Evolutionary conservation across 2,329 filamentous ascomycete species (phyloP), one percentile per base, ranked within the genome.

Genomic region (Fusarium sp.): DNA sequence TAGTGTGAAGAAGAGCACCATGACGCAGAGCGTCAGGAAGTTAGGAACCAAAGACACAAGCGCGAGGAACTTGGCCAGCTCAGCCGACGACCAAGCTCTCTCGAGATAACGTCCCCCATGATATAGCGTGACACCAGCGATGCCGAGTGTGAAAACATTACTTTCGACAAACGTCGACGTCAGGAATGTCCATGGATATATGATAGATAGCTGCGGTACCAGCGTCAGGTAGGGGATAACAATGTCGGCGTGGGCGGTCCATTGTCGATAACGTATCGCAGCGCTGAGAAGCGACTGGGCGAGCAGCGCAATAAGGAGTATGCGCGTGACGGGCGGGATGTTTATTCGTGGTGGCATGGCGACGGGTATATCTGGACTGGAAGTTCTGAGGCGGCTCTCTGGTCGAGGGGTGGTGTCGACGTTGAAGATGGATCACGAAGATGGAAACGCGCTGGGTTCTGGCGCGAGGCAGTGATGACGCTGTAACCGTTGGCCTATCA

Each of bases 81-180:
- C 95, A 61, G 88, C 89, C 28, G 94, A 95, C 34, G 94, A 95
- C 96, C 95, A 99, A 36, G 96, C 95, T 76, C 96, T 88, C 86
- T 99, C 96, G 23, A 99, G 89, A 80, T 99, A 99, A 75, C 94
- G 90, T 10, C 96, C 96, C 59, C 95, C 95, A 83, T 97, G 94
- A 81, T 95, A 97, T 57, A 98, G 82, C 1, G 95, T 95, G 44
- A 91, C 84, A 30, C 87, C 91, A 50, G 94, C 94, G 61, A 97
- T 89, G 28, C 89, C 82, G 44, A 98, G 86, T 11, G 94, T 97
- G 77, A 97, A 92, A 74, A 98, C 86, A 80, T 98, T 98, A 81
- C 94, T 92, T 84, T 99, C 96, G 51, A 98, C 94, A 60, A 98
- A 87, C 0, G 94, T 93, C 3, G 94, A 92, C 3, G 93, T 93